These are phyloP conservation scores for Pseudogymnoascus sp. DNA, from an alignment of 2,329 filamentous ascomycete species.

Conservation along the genomic window DNA sequence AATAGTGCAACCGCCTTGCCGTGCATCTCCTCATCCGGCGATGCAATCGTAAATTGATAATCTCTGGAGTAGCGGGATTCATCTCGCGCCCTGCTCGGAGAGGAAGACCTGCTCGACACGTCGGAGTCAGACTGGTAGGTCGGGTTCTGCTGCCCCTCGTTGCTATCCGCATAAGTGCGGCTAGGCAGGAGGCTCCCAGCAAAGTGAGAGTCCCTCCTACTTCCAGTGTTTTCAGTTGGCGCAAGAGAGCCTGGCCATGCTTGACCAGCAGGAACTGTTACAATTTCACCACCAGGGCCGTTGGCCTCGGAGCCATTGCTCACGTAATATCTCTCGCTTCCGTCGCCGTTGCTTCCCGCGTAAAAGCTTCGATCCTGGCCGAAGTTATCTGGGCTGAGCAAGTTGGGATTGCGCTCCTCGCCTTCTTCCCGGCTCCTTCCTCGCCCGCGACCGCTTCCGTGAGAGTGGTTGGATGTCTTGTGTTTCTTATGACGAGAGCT, in stretches of 20 bases:
- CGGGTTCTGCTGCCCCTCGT: conserved; percentile 32
- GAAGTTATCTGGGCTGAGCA: conserved; percentile 45
- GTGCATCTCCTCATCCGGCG: conserved; percentile 95
- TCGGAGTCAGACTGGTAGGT: conserved; percentile 48
- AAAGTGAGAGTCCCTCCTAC: conserved; percentile 49
- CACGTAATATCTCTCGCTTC: conserved; percentile 69
- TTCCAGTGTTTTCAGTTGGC: conserved; percentile 38
- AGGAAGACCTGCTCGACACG: conserved; percentile 52
- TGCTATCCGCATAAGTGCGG: conserved; percentile 33
- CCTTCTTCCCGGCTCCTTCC: conserved; percentile 44
- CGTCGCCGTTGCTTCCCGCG: conserved; percentile 60
- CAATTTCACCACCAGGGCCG: conserved; percentile 71
- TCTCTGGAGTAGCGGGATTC: conserved; percentile 80
- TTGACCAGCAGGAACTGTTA: conserved; percentile 68
- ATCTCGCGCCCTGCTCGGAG: conserved; percentile 54
- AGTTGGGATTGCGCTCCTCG: conserved; percentile 36
- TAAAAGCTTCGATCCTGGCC: conserved; percentile 62
- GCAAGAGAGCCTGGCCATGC: conserved; percentile 26
- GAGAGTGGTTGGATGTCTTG: conserved; percentile 58
- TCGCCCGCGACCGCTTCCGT: conserved; percentile 32
- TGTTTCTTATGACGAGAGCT: conserved; percentile 81
- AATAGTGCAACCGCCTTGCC: conserved; percentile 93
- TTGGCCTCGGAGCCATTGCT: conserved; percentile 64
- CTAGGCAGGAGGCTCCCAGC: conserved; percentile 39
- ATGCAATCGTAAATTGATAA: conserved; percentile 92